Percentiles rank a stretch among this genome's conserved stretches.
These are phyloP conservation scores for Penicilliopsis zonata DNA, from an alignment of 495 filamentous ascomycete genomes.

Conservation along the genomic window DNA sequence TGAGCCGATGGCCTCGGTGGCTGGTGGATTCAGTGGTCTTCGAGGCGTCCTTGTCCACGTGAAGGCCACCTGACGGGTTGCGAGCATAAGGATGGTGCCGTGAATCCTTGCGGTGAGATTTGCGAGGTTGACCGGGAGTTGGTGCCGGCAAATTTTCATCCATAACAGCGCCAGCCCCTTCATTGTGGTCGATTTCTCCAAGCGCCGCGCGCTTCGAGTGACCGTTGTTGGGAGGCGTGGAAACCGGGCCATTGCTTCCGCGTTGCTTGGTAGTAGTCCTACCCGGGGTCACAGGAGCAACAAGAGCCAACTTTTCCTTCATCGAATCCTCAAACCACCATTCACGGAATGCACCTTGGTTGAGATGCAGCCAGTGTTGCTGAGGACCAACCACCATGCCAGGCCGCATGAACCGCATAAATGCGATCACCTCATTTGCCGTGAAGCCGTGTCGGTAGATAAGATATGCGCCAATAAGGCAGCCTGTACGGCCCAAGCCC, in stretches of 20 bases:
- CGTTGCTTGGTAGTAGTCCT: constrained; percentile 45
- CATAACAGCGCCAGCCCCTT: constrained; percentile 40
- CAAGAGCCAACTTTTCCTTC: constrained; percentile 49
- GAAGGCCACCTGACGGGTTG: constrained; percentile 27
- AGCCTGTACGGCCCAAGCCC: constrained; percentile 90
- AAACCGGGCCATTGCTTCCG: constrained; percentile 46
- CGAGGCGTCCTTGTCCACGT: constrained; percentile 19
- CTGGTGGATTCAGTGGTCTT: constrained; percentile 29
- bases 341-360: constrained; percentile 90
- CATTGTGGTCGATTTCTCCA: constrained; percentile 80
- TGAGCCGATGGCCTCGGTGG: constrained; percentile 20
- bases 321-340: constrained; percentile 95
- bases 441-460: constrained; percentile 98
- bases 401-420: constrained; percentile 98
- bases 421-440: constrained; percentile 95
- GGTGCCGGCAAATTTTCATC: constrained; percentile 87
- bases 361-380: constrained; percentile 97
- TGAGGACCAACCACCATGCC: constrained; percentile 99
- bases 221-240: constrained; percentile 72
- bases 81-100: constrained; percentile 43
- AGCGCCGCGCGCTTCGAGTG: constrained; percentile 69
- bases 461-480: constrained; percentile 91
- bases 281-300: constrained; percentile 66
- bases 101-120: constrained; percentile 56
- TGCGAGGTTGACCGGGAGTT: constrained; percentile 90